These are phyloP conservation scores for Citrullus colocynthis DNA, from an alignment of 306 rosid species.

Conservation along the genomic window DNA sequence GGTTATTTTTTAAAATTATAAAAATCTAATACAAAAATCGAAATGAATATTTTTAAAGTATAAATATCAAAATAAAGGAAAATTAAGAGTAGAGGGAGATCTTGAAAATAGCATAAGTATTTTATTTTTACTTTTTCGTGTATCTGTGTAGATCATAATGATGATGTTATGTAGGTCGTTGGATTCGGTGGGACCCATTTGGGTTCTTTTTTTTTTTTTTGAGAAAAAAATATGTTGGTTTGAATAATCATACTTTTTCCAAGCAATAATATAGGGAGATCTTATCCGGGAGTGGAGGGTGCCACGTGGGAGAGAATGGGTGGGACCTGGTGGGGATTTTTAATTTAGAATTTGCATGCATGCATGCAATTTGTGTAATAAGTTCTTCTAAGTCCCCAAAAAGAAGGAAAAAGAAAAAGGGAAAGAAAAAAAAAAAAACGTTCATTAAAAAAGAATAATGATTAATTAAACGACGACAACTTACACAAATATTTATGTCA, in stretches of 20 bases:
- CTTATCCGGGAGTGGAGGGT: conserved; percentile 25
- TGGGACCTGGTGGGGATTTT: conserved; percentile 6
- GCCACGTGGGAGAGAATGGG: conserved; percentile 47
- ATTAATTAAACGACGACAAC: not conserved
- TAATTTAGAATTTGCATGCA: conserved; percentile 38
- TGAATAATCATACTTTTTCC: not conserved
- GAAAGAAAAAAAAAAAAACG: no score
- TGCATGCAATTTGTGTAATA: not conserved
- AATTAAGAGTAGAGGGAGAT: no score
- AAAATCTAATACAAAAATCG: no score
- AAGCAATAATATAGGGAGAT: conserved; percentile 22
- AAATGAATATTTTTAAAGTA: no score
- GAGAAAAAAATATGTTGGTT: not conserved
- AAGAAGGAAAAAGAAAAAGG: not conserved
- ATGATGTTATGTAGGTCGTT: conserved; percentile 55
- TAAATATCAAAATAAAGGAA: no score
- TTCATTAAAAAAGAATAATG: not conserved
- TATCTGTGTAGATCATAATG: conserved; percentile 12
- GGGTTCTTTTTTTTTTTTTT: no score
- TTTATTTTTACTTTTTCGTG: no score
- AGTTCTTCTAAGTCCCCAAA: not conserved
- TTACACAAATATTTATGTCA: not conserved
- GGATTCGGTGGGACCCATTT: conserved; percentile 74
- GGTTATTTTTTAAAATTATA: no score
- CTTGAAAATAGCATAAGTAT: no score